These are phyloP conservation scores for Vitis riparia DNA, from an alignment of 164 flowering plant genomes.

Conservation along the genomic window DNA sequence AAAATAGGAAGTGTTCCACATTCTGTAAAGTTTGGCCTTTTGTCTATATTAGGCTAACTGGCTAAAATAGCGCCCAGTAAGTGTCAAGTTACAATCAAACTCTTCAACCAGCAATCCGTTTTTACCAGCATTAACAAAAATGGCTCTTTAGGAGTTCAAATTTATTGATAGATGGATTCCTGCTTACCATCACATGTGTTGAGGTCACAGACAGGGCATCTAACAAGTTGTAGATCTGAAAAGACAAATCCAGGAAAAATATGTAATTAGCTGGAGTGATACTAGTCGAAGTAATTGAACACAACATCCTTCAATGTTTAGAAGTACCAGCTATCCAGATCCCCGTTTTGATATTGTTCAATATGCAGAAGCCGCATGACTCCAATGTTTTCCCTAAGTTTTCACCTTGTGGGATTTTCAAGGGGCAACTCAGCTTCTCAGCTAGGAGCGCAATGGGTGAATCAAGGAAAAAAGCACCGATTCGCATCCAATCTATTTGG, in stretches of 20 bases:
- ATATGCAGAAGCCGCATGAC: conserved; percentile 46
- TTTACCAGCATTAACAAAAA: no score
- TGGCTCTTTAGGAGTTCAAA: no score
- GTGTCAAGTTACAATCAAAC: no score
- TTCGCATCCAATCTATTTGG: conserved; percentile 86
- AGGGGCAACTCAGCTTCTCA: conserved; percentile 45
- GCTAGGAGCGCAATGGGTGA: conserved; percentile 57
- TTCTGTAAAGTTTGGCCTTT: no score
- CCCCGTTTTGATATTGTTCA: conserved; percentile 67
- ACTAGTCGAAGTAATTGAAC: background rate
- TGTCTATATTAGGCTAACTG: no score
- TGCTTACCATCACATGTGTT: conserved; percentile 82
- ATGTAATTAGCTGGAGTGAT: background rate
- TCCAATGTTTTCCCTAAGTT: conserved; percentile 46
- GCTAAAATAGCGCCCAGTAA: no score
- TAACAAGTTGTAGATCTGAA: conserved; percentile 90
- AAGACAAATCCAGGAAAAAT: conserved; percentile 2
- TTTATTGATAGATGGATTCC: no score
- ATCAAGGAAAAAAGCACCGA: conserved; percentile 79
- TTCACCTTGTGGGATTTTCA: conserved; percentile 30
- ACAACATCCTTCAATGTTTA: conserved; percentile 1
- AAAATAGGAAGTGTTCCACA: no score
- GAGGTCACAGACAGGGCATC: conserved; percentile 94
- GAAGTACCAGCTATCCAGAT: conserved; percentile 84
- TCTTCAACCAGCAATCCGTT: no score